Evolutionary conservation across 805 yeast genomes (phyloP), one percentile per base, ranked within the genome.

Genomic region (Ogataea corticis): DNA sequence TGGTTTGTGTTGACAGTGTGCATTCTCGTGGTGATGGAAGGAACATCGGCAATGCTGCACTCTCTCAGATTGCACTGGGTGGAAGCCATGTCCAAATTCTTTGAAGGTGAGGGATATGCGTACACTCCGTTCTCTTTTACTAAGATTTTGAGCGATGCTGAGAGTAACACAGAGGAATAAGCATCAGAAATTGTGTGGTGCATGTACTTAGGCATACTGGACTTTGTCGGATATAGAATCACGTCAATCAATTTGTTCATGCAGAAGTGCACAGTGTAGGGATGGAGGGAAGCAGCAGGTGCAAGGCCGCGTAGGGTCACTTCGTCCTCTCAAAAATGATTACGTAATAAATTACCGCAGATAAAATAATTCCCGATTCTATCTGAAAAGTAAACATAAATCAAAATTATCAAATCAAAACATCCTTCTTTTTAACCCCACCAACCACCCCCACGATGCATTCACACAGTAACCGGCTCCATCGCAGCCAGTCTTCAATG

Each of bases 11-110:
- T 85, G 54, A 83, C 90, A 0, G 83, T 82, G 31, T 75, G 80
- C 54, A 81, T 85, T 33, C 69, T 85, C 60, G 90, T 85, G 38
- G 71, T 82, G 39, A 85, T 85, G 91, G 91, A 85, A 67, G 91
- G 91, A 45, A 85, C 90, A 0, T 82, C 88, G n/a, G 90, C 90
- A 16, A 85, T 85, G 91, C 70, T 85, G 58, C 91, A 85, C 62
- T 78, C 87, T 13, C 73, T 85, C 57, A 77, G 91, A 68, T 70
- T 85, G 56, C 91, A 85, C 60, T 85, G 91, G 91, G 90, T 85
- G 43, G 91, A 85, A 60, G 79, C 87, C 30, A 85, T 85, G 91
- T 81, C 87, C 36, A 85, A 85, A 63, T 84, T 81, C 61, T 85
- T 85, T 53, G 84, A 81, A 58, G 91, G 91, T 59, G 89, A 84